phyloP scores from a whole-genome alignment of 257 asterid species.

The Petunia axillaris region DNA sequence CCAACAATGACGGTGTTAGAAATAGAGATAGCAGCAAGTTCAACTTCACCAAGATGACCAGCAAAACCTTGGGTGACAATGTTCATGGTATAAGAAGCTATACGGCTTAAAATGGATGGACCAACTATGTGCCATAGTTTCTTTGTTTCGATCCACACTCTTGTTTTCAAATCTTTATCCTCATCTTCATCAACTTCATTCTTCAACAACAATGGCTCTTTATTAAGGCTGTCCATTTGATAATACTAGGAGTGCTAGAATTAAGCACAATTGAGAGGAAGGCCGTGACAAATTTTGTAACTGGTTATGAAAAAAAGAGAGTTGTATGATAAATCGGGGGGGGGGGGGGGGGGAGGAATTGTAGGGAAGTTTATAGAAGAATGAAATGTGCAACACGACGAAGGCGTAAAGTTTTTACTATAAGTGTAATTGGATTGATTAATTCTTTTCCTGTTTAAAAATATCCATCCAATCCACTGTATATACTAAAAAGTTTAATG shows the following conservation, averaged over 20 bases:
- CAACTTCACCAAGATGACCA: slow-evolving; percentile 59
- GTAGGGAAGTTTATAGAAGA: neutral
- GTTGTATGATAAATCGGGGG: neutral
- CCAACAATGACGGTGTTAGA: slow-evolving; percentile 56
- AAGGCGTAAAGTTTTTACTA: neutral
- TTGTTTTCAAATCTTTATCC: slow-evolving; percentile 13
- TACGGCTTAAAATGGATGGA: slow-evolving; percentile 47
- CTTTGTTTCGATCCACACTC: slow-evolving; percentile 39
- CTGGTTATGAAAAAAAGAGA: neutral
- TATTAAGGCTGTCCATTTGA: neutral
- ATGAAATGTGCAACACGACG: neutral
- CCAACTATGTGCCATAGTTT: slow-evolving; percentile 54
- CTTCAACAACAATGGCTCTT: neutral
- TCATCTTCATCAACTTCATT: neutral
- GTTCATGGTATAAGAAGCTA: slow-evolving; percentile 41
- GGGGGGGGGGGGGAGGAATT: neutral
- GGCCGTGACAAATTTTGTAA: neutral
- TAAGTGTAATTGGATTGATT: neutral
- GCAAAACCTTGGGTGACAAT: slow-evolving; percentile 48
- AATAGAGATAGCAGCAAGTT: slow-evolving; percentile 56
- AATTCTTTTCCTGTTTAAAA: neutral
- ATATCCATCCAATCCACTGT: neutral
- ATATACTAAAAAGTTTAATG: neutral
- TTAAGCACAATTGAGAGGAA: neutral
- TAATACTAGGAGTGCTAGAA: neutral